Base-by-base conservation (phyloP, 306 rosid genomes). In the Morella rubra region DNA sequence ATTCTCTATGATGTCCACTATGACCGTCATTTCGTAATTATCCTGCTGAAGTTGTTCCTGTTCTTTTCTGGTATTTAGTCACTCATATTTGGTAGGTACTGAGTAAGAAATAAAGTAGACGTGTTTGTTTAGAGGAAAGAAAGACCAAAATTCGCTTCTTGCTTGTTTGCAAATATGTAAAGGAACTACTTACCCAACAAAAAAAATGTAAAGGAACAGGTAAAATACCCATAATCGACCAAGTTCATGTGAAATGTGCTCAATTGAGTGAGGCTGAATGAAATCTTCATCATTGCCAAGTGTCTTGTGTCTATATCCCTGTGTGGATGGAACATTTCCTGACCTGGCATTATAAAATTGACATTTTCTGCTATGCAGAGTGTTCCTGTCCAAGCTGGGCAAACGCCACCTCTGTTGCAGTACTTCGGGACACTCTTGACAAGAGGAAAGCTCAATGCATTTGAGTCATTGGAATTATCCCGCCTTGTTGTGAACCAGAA, bases 361-460 rank as follows among this genome's bases (percentile, higher is more conserved):
- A 52, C 47, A 80, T 53, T 76, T 53, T 74, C 24, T 73, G 73
- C 32, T 77, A 20, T 79, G 81, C 90, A 92, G 99, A 96, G 99
- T 79, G 99, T 96, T 79, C 99, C 99, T 66, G 98, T 96, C 80
- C 99, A 96, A 92, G 79, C 96, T 80, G 99, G 99, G 81, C 99
- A 96, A 88, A 96, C 99, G 75, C 99, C 99, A 27, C 99, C 99
- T 6, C 79, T 96, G 40, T 87, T 96, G 89, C 99, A 96, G 89
- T 96, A 96, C 79, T 96, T 96, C 85, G 99, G 99, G 82, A 96
- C 99, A 20, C 91, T 96, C 40, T 83, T 96, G 82, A 96, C 99
- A 0, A 83, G 89, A 85, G 99, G 99, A 87, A 96, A 96, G 84
- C 91, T 96, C 64, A 96, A 96, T 87, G 96, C 93, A 55, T 96